Evolutionary conservation across 2,329 filamentous ascomycete species (phyloP).

Genomic region (Phialophora macrospora): DNA sequence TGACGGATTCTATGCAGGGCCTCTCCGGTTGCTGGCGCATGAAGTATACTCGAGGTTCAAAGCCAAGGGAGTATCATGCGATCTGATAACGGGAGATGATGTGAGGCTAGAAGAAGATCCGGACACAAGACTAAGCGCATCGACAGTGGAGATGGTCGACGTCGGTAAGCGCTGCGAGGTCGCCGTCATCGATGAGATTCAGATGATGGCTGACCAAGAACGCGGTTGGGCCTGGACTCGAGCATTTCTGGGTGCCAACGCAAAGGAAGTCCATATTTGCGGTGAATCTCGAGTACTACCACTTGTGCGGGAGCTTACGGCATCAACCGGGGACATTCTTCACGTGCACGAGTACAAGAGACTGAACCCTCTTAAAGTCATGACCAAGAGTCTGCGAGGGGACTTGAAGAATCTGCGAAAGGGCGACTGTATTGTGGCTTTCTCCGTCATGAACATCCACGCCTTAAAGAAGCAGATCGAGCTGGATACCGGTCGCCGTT

Average conservation of each 20-base stretch:
- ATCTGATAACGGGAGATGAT: conserved; percentile 90
- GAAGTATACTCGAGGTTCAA: conserved; percentile 90
- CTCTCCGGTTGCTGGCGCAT: conserved; percentile 83
- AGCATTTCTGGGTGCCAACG: conserved; percentile 83
- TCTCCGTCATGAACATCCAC: conserved; percentile 82
- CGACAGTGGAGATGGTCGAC: conserved; percentile 90
- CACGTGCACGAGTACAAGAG: conserved; percentile 82
- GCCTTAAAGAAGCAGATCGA: conserved; percentile 79
- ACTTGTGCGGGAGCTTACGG: conserved; percentile 76
- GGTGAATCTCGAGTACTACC: conserved; percentile 84
- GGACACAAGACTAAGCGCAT: conserved; percentile 67
- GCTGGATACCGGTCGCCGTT: conserved; percentile 72
- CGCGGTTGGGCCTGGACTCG: conserved; percentile 95
- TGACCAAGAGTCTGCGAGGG: conserved; percentile 65
- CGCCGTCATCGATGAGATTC: conserved; percentile 96
- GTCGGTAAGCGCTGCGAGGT: conserved; percentile 71
- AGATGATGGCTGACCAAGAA: conserved; percentile 83
- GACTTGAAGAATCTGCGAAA: conserved; percentile 73
- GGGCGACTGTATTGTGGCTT: conserved; percentile 88
- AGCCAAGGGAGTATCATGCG: conserved; percentile 75
- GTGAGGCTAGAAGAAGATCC: conserved; percentile 68
- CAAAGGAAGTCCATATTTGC: conserved; percentile 88
- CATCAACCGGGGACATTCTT: conserved; percentile 78
- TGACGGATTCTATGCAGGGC: conserved; percentile 86
- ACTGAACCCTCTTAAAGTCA: conserved; percentile 75